Conservation (phyloP, 2,329 filamentous ascomycete species). For the Fusarium anguioides region DNA sequence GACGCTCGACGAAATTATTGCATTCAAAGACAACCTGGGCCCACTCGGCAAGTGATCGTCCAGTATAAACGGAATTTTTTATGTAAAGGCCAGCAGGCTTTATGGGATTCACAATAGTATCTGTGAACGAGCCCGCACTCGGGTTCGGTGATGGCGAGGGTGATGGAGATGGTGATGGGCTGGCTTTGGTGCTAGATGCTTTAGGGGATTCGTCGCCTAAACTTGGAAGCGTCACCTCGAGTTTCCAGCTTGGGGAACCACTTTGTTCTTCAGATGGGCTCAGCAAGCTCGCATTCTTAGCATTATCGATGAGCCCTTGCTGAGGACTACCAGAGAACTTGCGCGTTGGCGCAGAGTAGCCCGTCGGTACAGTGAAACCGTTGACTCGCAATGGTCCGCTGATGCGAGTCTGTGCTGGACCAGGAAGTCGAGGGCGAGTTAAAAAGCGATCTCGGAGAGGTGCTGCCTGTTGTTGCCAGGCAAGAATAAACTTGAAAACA, state of each 20-base stretch:
- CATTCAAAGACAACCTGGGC: constrained; percentile 78
- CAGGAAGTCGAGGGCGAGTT: constrained; percentile 74
- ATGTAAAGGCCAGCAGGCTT: constrained; percentile 60
- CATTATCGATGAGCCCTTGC: constrained; percentile 61
- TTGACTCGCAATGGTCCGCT: constrained; percentile 54
- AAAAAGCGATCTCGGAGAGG: constrained; percentile 71
- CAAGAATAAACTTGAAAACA: constrained; percentile 80
- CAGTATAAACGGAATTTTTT: constrained; percentile 69
- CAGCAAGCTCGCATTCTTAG: constrained; percentile 60
- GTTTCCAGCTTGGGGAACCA: constrained; percentile 25
- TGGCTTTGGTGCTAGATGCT: constrained; percentile 12
- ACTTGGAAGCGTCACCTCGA: constrained; percentile 40
- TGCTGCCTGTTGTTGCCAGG: constrained; percentile 68
- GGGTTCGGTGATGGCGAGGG: constrained; percentile 33
- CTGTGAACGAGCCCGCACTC: constrained; percentile 38
- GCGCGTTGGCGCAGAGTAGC: constrained; percentile 58
- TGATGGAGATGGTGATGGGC: constrained; percentile 19
- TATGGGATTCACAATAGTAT: constrained; percentile 55
- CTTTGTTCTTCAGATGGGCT: constrained; percentile 47
- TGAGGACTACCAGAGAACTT: constrained; percentile 60
- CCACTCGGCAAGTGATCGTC: constrained; percentile 83
- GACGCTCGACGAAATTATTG: constrained; percentile 82
- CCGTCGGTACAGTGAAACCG: constrained; percentile 52
- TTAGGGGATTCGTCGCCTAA: constrained; percentile 26
- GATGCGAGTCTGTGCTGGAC: constrained; percentile 74